Evolutionary conservation across 2,329 filamentous ascomycete species (phyloP), one percentile per base, ranked within the genome.

Genomic region (Exophiala mesophila): DNA sequence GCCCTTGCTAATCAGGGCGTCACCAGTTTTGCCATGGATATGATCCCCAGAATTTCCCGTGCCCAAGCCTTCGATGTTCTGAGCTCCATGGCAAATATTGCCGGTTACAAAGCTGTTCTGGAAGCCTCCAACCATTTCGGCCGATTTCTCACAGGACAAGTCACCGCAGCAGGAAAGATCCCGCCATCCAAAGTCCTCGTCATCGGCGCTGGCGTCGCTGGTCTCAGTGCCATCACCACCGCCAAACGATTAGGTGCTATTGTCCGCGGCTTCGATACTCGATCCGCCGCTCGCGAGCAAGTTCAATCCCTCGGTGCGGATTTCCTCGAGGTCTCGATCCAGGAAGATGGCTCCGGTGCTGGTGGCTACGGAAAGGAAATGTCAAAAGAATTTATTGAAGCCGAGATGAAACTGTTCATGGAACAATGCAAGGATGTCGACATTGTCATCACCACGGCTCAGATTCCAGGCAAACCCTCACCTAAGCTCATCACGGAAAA

Each of bases 291-390:
- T 17, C 79, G 86, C 30, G 88, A 94, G 63, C 88, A 94, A 65
- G 87, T 95, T 1, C 85, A 94, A 61, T 94, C 87, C 4, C 76
- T 94, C 0, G 88, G 88, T 18, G 88, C 88, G 13, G 88, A 94
- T 58, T 94, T 94, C 57, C 78, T 94, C 54, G 86, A 94, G 63
- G 88, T 94, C 16, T 83, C 87, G 10, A 72, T 94, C 16, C 63
- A 90, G 53, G 88, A 95, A 64, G 87, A 92, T 47, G 88, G 88
- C 2, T 80, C 83, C 9, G 88, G 87, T 2, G 80, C 84, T 6
- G 88, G 88, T 19, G 88, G 88, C 12, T 95, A 95, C 58, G 87
- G 86, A 39, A 94, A 94, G 59, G 86, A 89, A 59, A 94, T 94
- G 88, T 92, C 86, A 41, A 88, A 90, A 58, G 88, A 90, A 54